A percentile compares a stretch with the other conserved stretches of the same genome.
Evolutionary conservation across 2,329 filamentous ascomycete species (phyloP).

Genomic region (Lasiodiplodia sp.): DNA sequence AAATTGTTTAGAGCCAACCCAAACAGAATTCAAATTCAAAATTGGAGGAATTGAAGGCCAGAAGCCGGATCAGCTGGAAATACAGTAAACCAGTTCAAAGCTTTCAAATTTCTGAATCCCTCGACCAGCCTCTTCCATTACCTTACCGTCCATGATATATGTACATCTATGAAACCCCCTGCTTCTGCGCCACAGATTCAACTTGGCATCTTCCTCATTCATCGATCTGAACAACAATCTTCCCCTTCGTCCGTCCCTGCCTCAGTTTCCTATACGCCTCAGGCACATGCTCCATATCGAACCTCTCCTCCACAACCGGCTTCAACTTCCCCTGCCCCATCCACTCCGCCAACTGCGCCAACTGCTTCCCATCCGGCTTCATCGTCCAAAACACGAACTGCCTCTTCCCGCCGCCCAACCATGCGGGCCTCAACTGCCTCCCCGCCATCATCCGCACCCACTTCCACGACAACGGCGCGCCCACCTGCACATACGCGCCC

Average conservation of each 20-base stretch:
- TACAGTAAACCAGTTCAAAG: too few relatives aligned
- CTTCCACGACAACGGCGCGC: background rate
- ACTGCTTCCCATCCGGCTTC: background rate
- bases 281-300: conserved; percentile 62
- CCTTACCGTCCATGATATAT: too few relatives aligned
- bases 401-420: background rate
- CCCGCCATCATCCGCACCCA: background rate
- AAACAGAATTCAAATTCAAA: too few relatives aligned
- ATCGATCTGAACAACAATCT: conserved; percentile 57
- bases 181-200: too few relatives aligned
- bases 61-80: too few relatives aligned
- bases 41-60: too few relatives aligned
- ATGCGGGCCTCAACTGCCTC: background rate
- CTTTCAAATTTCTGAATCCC: too few relatives aligned
- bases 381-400: background rate
- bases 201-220: too few relatives aligned
- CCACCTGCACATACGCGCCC: background rate
- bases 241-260: conserved; percentile 63
- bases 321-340: conserved; percentile 55
- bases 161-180: too few relatives aligned
- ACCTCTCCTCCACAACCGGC: conserved; percentile 63
- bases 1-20: too few relatives aligned
- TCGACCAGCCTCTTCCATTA: too few relatives aligned
- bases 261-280: conserved; percentile 67
- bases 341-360: background rate